Percentiles rank a stretch among this genome's conserved stretches.
phyloP scores from a whole-genome alignment of 345 rosid species.

The Citrus medica region DNA sequence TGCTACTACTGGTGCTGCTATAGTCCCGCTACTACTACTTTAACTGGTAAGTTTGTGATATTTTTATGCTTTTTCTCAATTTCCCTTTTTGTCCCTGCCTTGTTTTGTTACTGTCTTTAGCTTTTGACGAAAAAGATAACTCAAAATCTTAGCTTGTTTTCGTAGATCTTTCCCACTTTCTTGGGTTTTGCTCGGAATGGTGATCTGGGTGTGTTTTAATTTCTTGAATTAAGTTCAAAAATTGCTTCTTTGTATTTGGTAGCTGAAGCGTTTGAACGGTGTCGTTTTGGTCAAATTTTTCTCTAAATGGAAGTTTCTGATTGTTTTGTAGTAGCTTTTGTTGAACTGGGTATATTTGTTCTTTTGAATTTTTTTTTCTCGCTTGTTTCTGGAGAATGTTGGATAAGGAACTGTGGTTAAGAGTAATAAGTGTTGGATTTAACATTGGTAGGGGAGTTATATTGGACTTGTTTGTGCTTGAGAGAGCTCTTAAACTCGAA shows the following conservation, averaged over 20 bases:
- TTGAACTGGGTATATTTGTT: not conserved
- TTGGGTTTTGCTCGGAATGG: constrained; percentile 18
- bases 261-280: not conserved
- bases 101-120: not conserved
- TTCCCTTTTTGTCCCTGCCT: not conserved
- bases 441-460: not conserved
- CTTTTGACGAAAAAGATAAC: not conserved
- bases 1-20: not conserved
- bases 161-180: constrained; percentile 37
- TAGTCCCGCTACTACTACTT: not conserved
- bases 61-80: not conserved
- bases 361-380: not conserved
- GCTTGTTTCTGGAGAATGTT: not conserved
- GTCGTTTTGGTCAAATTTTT: not conserved
- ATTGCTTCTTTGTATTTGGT: not conserved
- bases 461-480: not conserved
- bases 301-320: not conserved
- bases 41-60: constrained; percentile 18
- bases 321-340: not conserved
- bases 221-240: constrained; percentile 10
- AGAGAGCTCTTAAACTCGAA: not conserved
- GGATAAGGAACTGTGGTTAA: not conserved
- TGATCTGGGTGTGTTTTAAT: constrained; percentile 21
- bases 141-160: constrained; percentile 4
- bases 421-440: not conserved